Evolutionary conservation across 192 early-diverging fungal genomes (phyloP).

Genomic region (Podila verticillata): DNA sequence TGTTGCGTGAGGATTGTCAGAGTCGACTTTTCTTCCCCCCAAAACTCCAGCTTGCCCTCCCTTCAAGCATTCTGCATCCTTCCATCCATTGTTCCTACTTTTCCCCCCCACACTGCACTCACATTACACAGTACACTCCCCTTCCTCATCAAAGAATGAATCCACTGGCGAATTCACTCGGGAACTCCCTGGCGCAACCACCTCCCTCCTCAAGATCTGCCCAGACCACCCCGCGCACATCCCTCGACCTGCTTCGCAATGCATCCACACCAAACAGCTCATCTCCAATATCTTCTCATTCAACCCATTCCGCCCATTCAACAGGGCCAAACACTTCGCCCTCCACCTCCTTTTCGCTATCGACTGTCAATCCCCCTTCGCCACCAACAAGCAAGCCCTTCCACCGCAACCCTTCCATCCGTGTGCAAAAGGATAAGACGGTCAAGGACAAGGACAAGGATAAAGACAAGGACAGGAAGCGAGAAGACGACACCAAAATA

Average conservation of each 20-base stretch:
- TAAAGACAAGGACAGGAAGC: not conserved
- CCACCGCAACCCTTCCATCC: constrained; percentile 8
- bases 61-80: not conserved
- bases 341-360: not conserved
- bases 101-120: not conserved
- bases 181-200: not conserved
- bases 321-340: not conserved
- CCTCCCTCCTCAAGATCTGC: not conserved
- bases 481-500: not conserved
- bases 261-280: not conserved
- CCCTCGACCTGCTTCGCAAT: not conserved
- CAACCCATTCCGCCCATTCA: constrained; percentile 1
- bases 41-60: too few species aligned
- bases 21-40: too few species aligned
- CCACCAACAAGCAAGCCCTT: constrained; percentile 9
- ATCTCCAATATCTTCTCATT: not conserved
- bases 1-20: too few species aligned
- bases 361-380: constrained; percentile 1
- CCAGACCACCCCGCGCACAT: not conserved
- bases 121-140: not conserved
- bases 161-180: not conserved
- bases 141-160: not conserved
- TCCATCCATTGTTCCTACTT: not conserved
- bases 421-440: constrained; percentile 5
- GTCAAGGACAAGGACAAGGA: constrained; percentile 9